Evolutionary conservation across 306 rosid species (phyloP), one percentile per base, ranked within the genome.

Genomic region (Prunus dulcis): DNA sequence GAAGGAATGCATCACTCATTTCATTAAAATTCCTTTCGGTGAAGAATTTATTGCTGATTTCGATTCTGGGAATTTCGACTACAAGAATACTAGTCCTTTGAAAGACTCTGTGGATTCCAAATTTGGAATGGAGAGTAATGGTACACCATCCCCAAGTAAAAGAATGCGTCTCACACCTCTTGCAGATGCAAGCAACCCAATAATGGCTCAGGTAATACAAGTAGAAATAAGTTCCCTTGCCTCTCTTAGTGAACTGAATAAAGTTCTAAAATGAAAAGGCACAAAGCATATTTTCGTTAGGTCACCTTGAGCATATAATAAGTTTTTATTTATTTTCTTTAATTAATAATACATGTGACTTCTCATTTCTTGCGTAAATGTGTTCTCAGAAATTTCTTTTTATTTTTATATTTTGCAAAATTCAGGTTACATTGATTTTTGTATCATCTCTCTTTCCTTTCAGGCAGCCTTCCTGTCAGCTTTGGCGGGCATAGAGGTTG

Each of bases 151-250:
- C 69, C 56, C 84, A 27, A 79, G 50, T 74, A 95, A 92, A 79
- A 85, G 90, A 80, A 79, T 88, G 85, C 81, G 93, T 22, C 90
- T 95, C 22, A 84, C 98, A 13, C 99, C 99, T 70, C 96, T 95
- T 79, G 93, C 97, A 0, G 99, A 95, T 84, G 92, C 97, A 27
- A 95, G 99, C 89, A 95, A 95, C 78, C 99, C 99, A 67, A 92
- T 95, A 41, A 90, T 95, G 97, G 99, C 99, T 55, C 99, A 95
- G 41, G 41, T 34, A 6, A 34, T 34, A 34, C 41, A 32, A 32
- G 38, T 2, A 8, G 10, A 9, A 47, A 47, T 2, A 47, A 47
- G 15, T 47, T 13, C 41, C 41, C 41, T 34, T 34, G 41, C 41
- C 9, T 34, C 41, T 34, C 41, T 34, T 34, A 34, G 41, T 34